These are phyloP conservation scores for Styphnolobium japonicum DNA, from an alignment of 306 rosid species.

Conservation along the genomic window DNA sequence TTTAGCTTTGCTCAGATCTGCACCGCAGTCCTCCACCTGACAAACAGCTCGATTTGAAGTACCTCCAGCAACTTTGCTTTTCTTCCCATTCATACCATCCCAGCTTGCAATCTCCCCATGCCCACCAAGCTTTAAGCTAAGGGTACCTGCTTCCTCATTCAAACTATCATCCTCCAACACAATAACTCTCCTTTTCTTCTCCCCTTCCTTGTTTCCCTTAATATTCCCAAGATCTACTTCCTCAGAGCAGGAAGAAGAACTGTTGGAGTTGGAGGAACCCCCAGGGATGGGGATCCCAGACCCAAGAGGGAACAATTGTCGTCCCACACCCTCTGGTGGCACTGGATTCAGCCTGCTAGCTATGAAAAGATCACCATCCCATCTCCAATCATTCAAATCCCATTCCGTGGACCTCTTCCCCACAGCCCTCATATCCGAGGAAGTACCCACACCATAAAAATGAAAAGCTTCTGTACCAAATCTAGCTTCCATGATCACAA, in stretches of 20 bases:
- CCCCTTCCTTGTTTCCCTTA: constrained; percentile 51
- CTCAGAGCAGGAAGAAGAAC: constrained; percentile 62
- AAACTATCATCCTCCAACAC: constrained; percentile 42
- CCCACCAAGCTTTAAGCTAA: constrained; percentile 52
- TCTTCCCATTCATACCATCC: constrained; percentile 53
- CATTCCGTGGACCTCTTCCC: constrained; percentile 57
- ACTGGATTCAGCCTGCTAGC: constrained; percentile 46
- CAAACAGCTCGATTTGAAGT: constrained; percentile 53
- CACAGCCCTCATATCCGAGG: constrained; percentile 44
- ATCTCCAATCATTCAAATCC: constrained; percentile 62
- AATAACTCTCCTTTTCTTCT: constrained; percentile 49
- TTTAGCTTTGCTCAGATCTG: constrained; percentile 65
- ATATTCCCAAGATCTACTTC: constrained; percentile 42
- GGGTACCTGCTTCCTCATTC: constrained; percentile 43
- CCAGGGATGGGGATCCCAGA: constrained; percentile 49
- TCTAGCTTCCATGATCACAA: constrained; percentile 57
- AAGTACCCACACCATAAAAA: constrained; percentile 41
- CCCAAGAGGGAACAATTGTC: constrained; percentile 47
- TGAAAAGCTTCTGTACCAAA: constrained; percentile 48
- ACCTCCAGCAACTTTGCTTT: constrained; percentile 51
- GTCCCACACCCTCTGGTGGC: constrained; percentile 42
- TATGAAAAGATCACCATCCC: constrained; percentile 66
- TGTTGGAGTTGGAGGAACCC: constrained; percentile 65
- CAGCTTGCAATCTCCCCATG: constrained; percentile 52
- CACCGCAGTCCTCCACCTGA: constrained; percentile 75